phyloP scores from a whole-genome alignment of 495 filamentous ascomycete species.

The Penicillium desertorum region DNA sequence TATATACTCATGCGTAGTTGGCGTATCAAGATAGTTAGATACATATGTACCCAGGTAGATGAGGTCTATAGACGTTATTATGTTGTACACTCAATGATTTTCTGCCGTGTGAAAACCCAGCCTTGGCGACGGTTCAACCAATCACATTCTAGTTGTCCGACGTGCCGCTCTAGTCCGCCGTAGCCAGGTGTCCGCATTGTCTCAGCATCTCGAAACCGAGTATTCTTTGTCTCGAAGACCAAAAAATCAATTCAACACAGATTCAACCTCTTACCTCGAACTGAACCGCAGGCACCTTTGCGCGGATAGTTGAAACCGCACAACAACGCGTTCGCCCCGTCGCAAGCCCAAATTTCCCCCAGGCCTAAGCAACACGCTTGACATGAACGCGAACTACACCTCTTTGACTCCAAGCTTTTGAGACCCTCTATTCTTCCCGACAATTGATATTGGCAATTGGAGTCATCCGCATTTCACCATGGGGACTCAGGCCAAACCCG shows the following conservation, averaged over 20 bases:
- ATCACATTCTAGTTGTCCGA: neutral
- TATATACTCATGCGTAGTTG: neutral
- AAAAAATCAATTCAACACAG: neutral
- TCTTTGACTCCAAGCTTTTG: neutral
- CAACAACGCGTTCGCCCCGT: neutral
- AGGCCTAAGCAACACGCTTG: slow-evolving; percentile 2
- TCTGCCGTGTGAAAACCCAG: neutral
- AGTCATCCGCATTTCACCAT: slow-evolving; percentile 11
- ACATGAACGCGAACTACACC: neutral
- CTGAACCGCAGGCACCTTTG: neutral
- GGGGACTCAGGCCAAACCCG: slow-evolving; percentile 17
- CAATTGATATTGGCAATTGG: neutral
- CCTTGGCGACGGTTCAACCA: neutral
- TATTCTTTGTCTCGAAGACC: slow-evolving; percentile 5
- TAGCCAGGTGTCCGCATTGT: slow-evolving; percentile 1
- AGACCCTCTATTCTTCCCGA: neutral
- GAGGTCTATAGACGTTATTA: neutral
- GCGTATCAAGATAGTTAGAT: neutral
- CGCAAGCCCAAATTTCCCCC: neutral
- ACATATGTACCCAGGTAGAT: neutral
- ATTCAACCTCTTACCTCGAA: too few relatives aligned
- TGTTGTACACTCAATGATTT: neutral
- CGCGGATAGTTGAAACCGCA: neutral
- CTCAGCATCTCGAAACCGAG: slow-evolving; percentile 3
- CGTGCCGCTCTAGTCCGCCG: neutral